Evolutionary conservation across 164 flowering plant species (phyloP).

Genomic region (Macadamia integrifolia): DNA sequence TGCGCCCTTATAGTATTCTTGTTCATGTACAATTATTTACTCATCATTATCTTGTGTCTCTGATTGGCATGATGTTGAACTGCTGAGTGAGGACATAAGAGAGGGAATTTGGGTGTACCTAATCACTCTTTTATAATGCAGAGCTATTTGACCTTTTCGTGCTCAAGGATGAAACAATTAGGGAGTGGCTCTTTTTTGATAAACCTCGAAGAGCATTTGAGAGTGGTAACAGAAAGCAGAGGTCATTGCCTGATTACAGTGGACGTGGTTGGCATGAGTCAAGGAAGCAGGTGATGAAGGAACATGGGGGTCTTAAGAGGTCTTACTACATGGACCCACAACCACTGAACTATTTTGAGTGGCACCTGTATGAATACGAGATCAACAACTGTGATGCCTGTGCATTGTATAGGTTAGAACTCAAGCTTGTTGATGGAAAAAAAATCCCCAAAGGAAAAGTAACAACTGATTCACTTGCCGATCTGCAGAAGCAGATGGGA

Average conservation of each 20-base stretch:
- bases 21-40: neutral
- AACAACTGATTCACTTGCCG: constrained; percentile 63
- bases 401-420: constrained; percentile 85
- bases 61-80: neutral
- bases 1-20: neutral
- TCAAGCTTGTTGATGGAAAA: constrained; percentile 82
- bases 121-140: constrained; percentile 30
- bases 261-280: constrained; percentile 99
- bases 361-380: constrained; percentile 98
- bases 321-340: constrained; percentile 99
- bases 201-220: constrained; percentile 98
- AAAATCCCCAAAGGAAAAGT: constrained; percentile 69
- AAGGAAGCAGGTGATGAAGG: constrained; percentile 92
- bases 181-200: constrained; percentile 99
- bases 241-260: constrained; percentile 92
- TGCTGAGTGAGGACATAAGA: neutral
- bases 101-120: neutral
- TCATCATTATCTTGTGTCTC: neutral
- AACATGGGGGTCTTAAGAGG: constrained; percentile 84
- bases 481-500: constrained; percentile 92
- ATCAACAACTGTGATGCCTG: constrained; percentile 79
- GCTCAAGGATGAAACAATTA: constrained; percentile 78
- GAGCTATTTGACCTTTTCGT: constrained; percentile 91
- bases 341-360: constrained; percentile 67
- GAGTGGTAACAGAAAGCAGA: constrained; percentile 94